Percentiles rank a stretch among this genome's conserved stretches.
Evolutionary conservation across 1,284 basidiomycete species (phyloP).

Genomic region (Ustilago cynodontis): DNA sequence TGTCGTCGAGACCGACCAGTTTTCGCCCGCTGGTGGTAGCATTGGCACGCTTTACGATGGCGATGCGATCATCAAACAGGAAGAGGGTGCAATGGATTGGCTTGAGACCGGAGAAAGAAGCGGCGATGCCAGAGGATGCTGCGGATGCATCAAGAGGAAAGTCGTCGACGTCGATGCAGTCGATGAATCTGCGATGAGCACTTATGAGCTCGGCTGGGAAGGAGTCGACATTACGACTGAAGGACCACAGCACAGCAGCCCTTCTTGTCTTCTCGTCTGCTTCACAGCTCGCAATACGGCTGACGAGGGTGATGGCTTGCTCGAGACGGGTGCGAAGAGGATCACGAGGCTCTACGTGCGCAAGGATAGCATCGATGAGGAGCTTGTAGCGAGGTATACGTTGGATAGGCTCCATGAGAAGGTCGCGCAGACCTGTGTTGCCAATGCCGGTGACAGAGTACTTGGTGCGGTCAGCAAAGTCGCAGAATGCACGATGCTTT

Average conservation of each 20-base stretch:
- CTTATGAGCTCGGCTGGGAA: conserved; percentile 77
- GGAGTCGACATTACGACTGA: conserved; percentile 86
- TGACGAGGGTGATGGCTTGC: conserved; percentile 88
- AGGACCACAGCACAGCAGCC: conserved; percentile 87
- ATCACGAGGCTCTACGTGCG: conserved; percentile 56
- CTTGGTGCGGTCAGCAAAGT: conserved; percentile 82
- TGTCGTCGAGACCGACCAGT: conserved; percentile 85
- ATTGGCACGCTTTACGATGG: conserved; percentile 87
- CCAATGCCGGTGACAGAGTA: conserved; percentile 83
- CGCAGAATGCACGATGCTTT: conserved; percentile 81
- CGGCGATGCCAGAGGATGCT: conserved; percentile 26
- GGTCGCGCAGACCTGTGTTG: conserved; percentile 84
- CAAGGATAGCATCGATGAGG: conserved; percentile 78
- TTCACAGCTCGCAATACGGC: conserved; percentile 91
- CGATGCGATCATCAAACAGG: conserved; percentile 92
- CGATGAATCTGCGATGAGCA: conserved; percentile 86
- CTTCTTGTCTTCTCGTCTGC: conserved; percentile 89
- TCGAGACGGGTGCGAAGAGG: conserved; percentile 75
- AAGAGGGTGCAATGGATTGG: conserved; percentile 87
- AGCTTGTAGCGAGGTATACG: conserved; percentile 95
- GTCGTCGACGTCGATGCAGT: conserved; percentile 94
- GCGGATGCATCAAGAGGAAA: conserved; percentile 38
- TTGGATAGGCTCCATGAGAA: conserved; percentile 99
- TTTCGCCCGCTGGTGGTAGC: conserved; percentile 79
- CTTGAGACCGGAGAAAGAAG: conserved; percentile 33